Evolutionary conservation across 768 basidiomycete species (phyloP).

Genomic region (Panaeolus cyanescens): DNA sequence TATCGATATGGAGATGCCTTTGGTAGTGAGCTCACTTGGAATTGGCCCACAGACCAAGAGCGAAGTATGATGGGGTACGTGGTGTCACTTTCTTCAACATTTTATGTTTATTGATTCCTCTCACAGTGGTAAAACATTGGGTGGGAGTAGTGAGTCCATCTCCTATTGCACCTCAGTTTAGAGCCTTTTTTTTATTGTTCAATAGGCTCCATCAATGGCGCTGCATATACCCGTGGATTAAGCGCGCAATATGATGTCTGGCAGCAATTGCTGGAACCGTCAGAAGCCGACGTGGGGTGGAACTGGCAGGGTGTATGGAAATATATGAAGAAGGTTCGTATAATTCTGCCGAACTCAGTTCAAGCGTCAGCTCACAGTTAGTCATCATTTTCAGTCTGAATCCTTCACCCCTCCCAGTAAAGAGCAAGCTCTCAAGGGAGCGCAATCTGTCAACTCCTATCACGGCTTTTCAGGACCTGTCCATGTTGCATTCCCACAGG

Average conservation of each 20-base stretch:
- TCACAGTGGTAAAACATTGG: conserved; percentile 47
- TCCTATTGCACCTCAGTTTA: background rate
- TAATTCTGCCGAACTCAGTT: background rate
- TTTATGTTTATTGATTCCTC: background rate
- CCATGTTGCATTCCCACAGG: conserved; percentile 51
- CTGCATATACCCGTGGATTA: conserved; percentile 43
- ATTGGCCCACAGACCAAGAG: conserved; percentile 45
- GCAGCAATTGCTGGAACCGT: conserved; percentile 36
- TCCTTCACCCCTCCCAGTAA: conserved; percentile 47
- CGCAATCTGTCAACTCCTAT: conserved; percentile 45
- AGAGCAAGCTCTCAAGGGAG: conserved; percentile 46
- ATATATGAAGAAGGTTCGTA: conserved; percentile 49
- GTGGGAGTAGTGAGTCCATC: conserved; percentile 37
- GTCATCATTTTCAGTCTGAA: conserved; percentile 36
- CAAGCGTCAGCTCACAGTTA: background rate
- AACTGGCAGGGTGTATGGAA: conserved; percentile 44
- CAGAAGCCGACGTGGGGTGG: conserved; percentile 46
- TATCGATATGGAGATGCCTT: conserved; percentile 45
- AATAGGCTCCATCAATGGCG: conserved; percentile 50
- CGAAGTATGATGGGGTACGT: conserved; percentile 39
- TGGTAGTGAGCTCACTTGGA: conserved; percentile 45
- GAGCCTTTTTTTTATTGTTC: background rate
- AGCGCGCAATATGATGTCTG: conserved; percentile 47
- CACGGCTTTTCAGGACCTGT: conserved; percentile 57
- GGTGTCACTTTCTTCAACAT: background rate